Evolutionary conservation across 192 early-diverging fungal genomes (phyloP), one percentile per base, ranked within the genome.

Genomic region (Haplosporangium gracile): DNA sequence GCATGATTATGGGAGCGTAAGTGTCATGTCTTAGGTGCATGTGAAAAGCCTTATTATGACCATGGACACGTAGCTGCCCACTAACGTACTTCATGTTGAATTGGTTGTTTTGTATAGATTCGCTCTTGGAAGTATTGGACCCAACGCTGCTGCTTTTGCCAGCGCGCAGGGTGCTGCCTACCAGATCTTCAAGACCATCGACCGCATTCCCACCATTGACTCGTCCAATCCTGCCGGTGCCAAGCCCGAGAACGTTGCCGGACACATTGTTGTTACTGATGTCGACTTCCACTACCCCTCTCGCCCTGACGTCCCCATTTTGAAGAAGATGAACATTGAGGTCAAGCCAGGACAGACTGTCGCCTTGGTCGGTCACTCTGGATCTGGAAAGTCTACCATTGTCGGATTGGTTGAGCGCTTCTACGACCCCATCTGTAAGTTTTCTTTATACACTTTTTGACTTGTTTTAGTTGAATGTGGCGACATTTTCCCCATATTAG

Each of bases 311-410:
- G 95, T 97, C 29, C 90, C 85, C 43, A 93, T 99, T 26, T 88
- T 99, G 81, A 89, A 94, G 39, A 90, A 91, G 45, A 91, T 98
- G 71, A 93, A 82, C 79, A 87, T 99, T 47, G 77, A 94, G 86
- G 89, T 98, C 68, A 79, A 89, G 40, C 89, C 93, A 18, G 97
- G 98, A n/a, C 89, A 93, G 70, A 96, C 93, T 20, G 94, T 98
- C 20, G 98, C 97, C 40, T 90, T 99, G 47, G 97, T 97, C 47
- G 98, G 98, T 40, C 93, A 91, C 47, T 97, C 96, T 47, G 98
- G 98, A 22, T 88, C 89, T 32, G 95, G 95, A 68, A 96, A 97
- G 82, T 95, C 95, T 4, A 96, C 95, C 7, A 92, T 96, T 68
- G 92, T 93, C 13, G 90, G 92, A 42, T 87, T 97, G 24, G 76